Evolutionary conservation across 805 yeast species (phyloP).

Genomic region (Nakazawaea pomicola): DNA sequence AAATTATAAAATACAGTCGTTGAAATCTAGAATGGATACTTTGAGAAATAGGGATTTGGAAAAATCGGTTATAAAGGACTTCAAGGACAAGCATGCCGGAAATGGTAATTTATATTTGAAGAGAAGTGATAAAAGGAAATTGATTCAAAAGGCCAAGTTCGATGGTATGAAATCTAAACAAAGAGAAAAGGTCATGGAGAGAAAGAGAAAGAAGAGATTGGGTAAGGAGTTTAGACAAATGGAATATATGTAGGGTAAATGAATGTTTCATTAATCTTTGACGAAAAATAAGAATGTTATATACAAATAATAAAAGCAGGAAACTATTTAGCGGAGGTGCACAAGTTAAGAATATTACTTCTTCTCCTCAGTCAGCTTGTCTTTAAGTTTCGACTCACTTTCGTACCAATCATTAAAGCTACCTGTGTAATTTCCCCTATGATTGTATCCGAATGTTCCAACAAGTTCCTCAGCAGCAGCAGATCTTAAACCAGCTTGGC

Average conservation of each 20-base stretch:
- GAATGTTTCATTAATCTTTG: not conserved
- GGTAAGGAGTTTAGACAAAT: constrained; percentile 68
- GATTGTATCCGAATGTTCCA: constrained; percentile 77
- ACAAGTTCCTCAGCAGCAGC: constrained; percentile 91
- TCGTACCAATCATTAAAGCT: constrained; percentile 81
- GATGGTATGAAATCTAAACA: constrained; percentile 67
- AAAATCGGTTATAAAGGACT: constrained; percentile 53
- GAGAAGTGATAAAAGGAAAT: constrained; percentile 64
- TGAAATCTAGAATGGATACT: constrained; percentile 62
- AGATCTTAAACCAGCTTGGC: constrained; percentile 90
- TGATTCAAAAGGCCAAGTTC: constrained; percentile 73
- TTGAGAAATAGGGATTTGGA: constrained; percentile 74
- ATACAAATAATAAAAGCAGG: not conserved
- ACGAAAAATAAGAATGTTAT: not conserved
- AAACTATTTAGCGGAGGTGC: not conserved
- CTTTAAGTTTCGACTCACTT: constrained; percentile 30
- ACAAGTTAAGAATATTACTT: not conserved
- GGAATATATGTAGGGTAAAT: constrained; percentile 19
- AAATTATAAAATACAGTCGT: constrained; percentile 54
- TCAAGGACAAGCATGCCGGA: constrained; percentile 46
- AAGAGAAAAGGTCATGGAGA: constrained; percentile 77
- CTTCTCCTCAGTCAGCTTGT: not conserved
- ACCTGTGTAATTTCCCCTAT: constrained; percentile 83
- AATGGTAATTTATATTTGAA: constrained; percentile 60
- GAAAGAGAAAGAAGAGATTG: constrained; percentile 79